Conservation (phyloP, 345 rosid species). For the Camelina neglecta region DNA sequence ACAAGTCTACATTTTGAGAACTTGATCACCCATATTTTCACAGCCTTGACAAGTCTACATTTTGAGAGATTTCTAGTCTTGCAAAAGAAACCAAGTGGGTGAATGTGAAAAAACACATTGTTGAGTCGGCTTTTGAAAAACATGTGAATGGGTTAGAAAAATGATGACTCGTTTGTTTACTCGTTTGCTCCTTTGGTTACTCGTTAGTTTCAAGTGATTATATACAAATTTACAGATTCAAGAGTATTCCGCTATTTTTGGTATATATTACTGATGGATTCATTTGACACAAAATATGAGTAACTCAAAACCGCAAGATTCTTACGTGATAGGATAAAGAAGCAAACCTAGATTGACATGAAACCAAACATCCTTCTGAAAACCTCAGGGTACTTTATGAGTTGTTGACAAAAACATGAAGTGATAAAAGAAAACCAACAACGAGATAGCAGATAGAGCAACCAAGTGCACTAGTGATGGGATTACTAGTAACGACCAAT, state of each 20-base stretch:
- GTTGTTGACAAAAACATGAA: conserved; percentile 15
- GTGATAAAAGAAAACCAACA: conserved; percentile 26
- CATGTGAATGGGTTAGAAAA: too few relatives aligned
- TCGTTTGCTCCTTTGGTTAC: too few relatives aligned
- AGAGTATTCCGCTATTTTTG: not conserved
- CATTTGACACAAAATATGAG: not conserved
- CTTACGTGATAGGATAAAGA: conserved; percentile 12
- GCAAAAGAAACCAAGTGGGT: too few relatives aligned
- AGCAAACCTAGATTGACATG: conserved; percentile 32
- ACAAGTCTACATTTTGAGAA: too few relatives aligned
- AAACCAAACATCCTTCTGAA: conserved; percentile 39
- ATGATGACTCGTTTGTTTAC: too few relatives aligned
- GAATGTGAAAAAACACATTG: too few relatives aligned
- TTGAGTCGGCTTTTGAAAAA: too few relatives aligned
- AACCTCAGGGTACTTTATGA: conserved; percentile 41
- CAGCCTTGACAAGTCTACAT: too few relatives aligned
- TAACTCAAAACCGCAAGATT: not conserved
- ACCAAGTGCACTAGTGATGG: not conserved
- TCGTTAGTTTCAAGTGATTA: not conserved
- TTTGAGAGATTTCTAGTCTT: too few relatives aligned
- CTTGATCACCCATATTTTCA: too few relatives aligned
- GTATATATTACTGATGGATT: not conserved
- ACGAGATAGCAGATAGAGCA: not conserved
- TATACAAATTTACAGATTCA: not conserved
- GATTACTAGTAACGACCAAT: conserved; percentile 68